A percentile compares a stretch with the other conserved stretches of the same genome.
Evolutionary conservation across 768 basidiomycete genomes (phyloP).

Genomic region (Tylopilus rubrobrunneus): DNA sequence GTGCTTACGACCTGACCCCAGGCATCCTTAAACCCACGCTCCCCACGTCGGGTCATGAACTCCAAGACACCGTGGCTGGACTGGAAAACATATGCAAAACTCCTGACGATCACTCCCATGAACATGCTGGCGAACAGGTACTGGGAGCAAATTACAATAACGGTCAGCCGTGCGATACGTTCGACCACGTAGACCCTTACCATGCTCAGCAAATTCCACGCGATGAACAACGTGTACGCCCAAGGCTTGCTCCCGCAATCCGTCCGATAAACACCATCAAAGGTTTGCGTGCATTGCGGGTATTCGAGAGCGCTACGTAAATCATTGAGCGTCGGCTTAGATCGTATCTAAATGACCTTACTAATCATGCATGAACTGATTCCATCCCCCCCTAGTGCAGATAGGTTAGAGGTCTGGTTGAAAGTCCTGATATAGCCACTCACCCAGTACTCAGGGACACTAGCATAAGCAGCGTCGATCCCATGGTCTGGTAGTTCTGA

Average conservation of each 20-base stretch:
- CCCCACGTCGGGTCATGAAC: conserved; percentile 82
- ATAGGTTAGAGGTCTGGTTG: not conserved
- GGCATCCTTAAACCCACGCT: conserved; percentile 90
- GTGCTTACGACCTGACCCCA: conserved; percentile 84
- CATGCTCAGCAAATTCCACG: conserved; percentile 96
- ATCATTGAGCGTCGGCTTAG: not conserved
- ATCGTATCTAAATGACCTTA: conserved; percentile 27
- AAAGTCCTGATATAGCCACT: conserved; percentile 24
- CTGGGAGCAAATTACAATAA: conserved; percentile 38
- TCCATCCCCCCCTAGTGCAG: conserved; percentile 81
- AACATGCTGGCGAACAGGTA: conserved; percentile 97
- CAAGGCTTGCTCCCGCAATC: conserved; percentile 87
- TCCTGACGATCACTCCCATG: conserved; percentile 93
- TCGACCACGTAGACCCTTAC: conserved; percentile 34
- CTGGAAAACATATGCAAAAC: conserved; percentile 94
- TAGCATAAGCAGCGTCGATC: conserved; percentile 80
- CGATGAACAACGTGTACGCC: conserved; percentile 87
- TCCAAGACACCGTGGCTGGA: conserved; percentile 68
- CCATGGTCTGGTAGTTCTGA: conserved; percentile 77
- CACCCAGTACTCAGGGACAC: conserved; percentile 92
- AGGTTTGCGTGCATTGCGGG: conserved; percentile 72
- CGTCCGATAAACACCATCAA: conserved; percentile 46
- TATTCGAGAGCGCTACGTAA: conserved; percentile 59
- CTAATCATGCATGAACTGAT: conserved; percentile 97
- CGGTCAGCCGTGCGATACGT: conserved; percentile 14